phyloP scores from a whole-genome alignment of 169 alveolate genomes.

The Pseudocohnilembus persalinus region DNA sequence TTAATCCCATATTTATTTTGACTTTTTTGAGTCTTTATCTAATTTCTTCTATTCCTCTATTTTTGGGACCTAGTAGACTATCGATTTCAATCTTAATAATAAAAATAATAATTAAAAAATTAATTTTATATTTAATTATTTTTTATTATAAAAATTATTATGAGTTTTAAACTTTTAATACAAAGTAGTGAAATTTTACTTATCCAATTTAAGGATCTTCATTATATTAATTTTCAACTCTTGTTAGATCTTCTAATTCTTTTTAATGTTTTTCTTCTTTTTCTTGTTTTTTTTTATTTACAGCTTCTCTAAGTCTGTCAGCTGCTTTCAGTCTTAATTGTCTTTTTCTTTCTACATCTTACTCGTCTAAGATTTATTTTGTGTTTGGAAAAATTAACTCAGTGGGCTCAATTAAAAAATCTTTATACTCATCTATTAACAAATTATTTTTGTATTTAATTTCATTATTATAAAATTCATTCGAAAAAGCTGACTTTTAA shows the following conservation, averaged over 20 bases:
- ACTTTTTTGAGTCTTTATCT: constrained; percentile 27
- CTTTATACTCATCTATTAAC: not conserved
- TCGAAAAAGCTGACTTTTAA: constrained; percentile 15
- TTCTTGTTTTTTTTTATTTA: constrained; percentile 25
- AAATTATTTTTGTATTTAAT: constrained; percentile 6
- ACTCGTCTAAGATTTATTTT: constrained; percentile 26
- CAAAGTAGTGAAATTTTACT: not conserved
- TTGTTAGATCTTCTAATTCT: constrained; percentile 13
- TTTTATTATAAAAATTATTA: not conserved
- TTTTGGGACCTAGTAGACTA: constrained; percentile 4
- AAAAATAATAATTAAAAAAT: not conserved
- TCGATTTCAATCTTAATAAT: constrained; percentile 5
- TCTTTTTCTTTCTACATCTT: constrained; percentile 29
- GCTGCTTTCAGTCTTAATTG: constrained; percentile 36
- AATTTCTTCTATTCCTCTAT: constrained; percentile 24
- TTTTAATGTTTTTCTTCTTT: constrained; percentile 22
- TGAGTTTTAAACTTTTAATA: not conserved
- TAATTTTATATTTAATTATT: not conserved
- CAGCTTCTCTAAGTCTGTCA: constrained; percentile 44
- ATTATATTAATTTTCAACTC: constrained; percentile 1
- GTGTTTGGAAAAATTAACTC: constrained; percentile 30
- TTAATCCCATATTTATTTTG: constrained; percentile 5
- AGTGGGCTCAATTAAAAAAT: constrained; percentile 21
- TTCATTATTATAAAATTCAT: constrained; percentile 23
- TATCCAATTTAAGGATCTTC: constrained; percentile 9